These are phyloP conservation scores for Exophiala calicioides DNA, from an alignment of 2,329 filamentous ascomycete genomes.

Conservation along the genomic window DNA sequence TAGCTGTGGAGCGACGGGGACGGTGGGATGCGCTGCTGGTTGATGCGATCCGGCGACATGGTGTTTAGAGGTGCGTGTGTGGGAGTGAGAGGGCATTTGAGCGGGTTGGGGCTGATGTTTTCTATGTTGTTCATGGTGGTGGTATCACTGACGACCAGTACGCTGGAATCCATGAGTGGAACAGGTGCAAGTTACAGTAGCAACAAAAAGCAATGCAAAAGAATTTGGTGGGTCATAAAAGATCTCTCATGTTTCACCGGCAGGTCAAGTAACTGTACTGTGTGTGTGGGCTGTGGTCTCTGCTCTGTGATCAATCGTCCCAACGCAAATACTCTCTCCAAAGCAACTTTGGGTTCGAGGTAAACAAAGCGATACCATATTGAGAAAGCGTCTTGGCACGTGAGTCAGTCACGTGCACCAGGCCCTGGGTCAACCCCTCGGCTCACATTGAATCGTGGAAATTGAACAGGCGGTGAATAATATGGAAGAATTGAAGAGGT, in stretches of 20 bases:
- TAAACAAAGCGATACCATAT: too few relatives aligned
- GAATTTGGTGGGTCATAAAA: background rate
- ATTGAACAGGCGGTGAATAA: background rate
- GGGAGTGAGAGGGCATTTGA: conserved; percentile 20
- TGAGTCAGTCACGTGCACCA: too few relatives aligned
- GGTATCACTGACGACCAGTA: too few relatives aligned
- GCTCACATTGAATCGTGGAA: too few relatives aligned
- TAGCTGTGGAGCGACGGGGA: conserved; percentile 43
- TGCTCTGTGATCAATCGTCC: background rate
- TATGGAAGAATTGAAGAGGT: too few relatives aligned
- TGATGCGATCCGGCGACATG: conserved; percentile 51
- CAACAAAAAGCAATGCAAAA: background rate
- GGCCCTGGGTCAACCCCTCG: too few relatives aligned
- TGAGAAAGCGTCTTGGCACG: too few relatives aligned
- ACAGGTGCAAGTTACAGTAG: conserved; percentile 9
- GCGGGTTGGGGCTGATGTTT: conserved; percentile 19
- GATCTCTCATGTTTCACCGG: conserved; percentile 2
- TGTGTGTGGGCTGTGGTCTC: background rate
- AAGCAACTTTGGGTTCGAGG: too few relatives aligned
- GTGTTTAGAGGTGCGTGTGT: conserved; percentile 42
- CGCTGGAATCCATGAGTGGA: too few relatives aligned
- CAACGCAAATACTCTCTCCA: background rate
- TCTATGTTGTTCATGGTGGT: conserved; percentile 22
- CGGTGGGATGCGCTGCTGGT: conserved; percentile 46
- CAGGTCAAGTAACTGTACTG: background rate